These are phyloP conservation scores for Andrographis paniculata DNA, from an alignment of 305 asterid species.

Conservation along the genomic window DNA sequence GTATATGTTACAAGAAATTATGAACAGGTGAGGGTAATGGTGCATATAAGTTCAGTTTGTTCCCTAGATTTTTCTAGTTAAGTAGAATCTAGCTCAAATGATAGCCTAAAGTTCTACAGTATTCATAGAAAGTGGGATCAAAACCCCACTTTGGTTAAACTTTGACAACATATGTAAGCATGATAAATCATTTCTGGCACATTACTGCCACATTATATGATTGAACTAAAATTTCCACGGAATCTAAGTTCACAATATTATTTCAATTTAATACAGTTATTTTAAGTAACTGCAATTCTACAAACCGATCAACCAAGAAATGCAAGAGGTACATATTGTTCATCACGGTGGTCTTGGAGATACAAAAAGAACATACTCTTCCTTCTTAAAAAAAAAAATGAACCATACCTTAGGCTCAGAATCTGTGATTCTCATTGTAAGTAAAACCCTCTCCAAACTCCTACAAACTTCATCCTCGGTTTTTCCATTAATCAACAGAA, in stretches of 20 bases:
- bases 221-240: too few species aligned
- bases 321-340: conserved; percentile 19
- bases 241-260: too few species aligned
- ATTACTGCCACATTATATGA: too few species aligned
- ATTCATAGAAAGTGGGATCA: too few species aligned
- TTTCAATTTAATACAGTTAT: not conserved
- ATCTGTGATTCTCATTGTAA: conserved; percentile 79
- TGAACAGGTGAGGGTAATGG: conserved; percentile 8
- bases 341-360: conserved; percentile 2
- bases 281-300: conserved; percentile 4
- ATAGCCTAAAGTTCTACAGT: too few species aligned
- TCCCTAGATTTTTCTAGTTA: too few species aligned
- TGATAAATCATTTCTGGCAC: too few species aligned
- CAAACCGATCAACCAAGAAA: conserved; percentile 14
- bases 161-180: too few species aligned
- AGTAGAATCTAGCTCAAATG: too few species aligned
- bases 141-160: too few species aligned
- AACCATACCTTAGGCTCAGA: conserved; percentile 79
- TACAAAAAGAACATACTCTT: conserved; percentile 2
- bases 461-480: conserved; percentile 85
- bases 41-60: not conserved
- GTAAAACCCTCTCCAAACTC: conserved; percentile 90
- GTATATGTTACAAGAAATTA: conserved; percentile 19
- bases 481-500: conserved; percentile 82
- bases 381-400: too few species aligned